Evolutionary conservation across 257 asterid species (phyloP).

Genomic region (Thymus mandschuricus): DNA sequence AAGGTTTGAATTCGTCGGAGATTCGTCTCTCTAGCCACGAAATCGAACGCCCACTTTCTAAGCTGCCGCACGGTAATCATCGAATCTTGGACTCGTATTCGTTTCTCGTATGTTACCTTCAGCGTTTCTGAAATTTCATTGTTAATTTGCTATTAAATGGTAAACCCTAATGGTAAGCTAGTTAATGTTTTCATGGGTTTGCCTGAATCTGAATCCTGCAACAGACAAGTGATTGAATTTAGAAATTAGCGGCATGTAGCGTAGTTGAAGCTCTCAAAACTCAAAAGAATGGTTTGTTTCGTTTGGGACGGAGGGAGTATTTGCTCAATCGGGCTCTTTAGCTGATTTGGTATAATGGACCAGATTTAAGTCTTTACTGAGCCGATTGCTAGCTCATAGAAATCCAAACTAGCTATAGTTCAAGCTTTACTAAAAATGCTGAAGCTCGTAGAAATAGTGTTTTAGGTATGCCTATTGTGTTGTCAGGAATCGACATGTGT

Average conservation of each 20-base stretch:
- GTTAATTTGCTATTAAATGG: background rate
- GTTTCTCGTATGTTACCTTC: background rate
- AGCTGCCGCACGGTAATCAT: background rate
- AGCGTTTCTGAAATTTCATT: background rate
- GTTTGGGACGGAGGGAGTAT: too few species aligned
- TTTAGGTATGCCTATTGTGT: constrained; percentile 15
- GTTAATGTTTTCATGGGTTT: background rate
- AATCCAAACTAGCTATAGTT: background rate
- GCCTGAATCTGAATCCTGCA: background rate
- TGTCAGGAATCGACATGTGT: constrained; percentile 1
- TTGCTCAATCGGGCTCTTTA: background rate
- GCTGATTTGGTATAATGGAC: background rate
- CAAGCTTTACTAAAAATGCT: background rate
- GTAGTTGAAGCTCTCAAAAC: background rate
- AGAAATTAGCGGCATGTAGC: background rate
- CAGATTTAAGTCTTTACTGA: background rate
- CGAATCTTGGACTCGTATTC: background rate
- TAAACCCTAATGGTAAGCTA: constrained; percentile 9
- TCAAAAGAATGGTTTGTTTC: too few species aligned
- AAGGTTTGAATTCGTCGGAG: background rate
- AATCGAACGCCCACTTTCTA: background rate
- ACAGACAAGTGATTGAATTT: background rate
- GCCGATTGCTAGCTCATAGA: background rate
- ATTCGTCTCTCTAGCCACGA: background rate
- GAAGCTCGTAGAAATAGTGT: background rate